Conservation (phyloP, 345 rosid genomes). For the Aquilaria malaccensis region DNA sequence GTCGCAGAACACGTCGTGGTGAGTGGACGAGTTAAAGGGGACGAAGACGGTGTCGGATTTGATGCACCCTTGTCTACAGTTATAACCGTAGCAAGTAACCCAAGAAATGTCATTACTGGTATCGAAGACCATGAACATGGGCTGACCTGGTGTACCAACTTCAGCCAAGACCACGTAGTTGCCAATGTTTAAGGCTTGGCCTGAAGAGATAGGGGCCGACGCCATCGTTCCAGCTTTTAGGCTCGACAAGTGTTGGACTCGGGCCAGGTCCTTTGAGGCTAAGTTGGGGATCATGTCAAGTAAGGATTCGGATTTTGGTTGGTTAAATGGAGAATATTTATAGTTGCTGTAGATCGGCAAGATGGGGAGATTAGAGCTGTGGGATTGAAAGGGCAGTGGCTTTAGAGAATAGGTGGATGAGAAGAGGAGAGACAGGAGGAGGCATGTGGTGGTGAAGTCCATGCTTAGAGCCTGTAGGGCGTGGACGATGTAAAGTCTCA, state of each 20-base stretch:
- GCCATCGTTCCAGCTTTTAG: constrained; percentile 40
- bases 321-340: constrained; percentile 68
- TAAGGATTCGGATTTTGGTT: constrained; percentile 40
- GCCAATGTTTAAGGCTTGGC: constrained; percentile 31
- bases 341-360: constrained; percentile 47
- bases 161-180: constrained; percentile 71
- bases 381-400: constrained; percentile 34
- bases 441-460: constrained; percentile 27
- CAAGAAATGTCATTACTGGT: constrained; percentile 70
- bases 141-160: constrained; percentile 74
- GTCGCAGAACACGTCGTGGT: constrained; percentile 55
- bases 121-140: constrained; percentile 79
- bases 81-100: constrained; percentile 71
- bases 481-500: no score
- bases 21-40: constrained; percentile 49
- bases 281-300: constrained; percentile 48
- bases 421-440: constrained; percentile 36
- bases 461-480: constrained; percentile 17
- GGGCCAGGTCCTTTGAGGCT: constrained; percentile 60
- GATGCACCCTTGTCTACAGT: constrained; percentile 29
- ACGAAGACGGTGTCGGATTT: constrained; percentile 34
- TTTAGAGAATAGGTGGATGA: constrained; percentile 31
- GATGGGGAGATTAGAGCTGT: constrained; percentile 45
- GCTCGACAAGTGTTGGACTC: constrained; percentile 52
- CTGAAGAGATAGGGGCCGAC: constrained; percentile 61